Evolutionary conservation across 2,329 filamentous ascomycete species (phyloP).

Genomic region (Sclerotinia borealis): DNA sequence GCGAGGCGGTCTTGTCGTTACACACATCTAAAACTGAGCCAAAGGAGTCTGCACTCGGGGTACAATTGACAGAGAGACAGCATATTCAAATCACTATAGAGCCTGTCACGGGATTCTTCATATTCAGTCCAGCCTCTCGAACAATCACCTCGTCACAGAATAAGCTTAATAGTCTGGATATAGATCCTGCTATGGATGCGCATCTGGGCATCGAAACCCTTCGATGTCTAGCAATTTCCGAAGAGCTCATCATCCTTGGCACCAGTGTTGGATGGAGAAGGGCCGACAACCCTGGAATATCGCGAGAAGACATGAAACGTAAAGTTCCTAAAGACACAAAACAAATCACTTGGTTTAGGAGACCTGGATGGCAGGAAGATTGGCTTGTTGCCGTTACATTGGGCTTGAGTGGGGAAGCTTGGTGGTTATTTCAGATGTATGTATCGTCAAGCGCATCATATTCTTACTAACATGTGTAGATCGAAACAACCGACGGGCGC

Average conservation of each 20-base stretch:
- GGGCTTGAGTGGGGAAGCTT: slow-evolving; percentile 67
- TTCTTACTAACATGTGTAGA: slow-evolving; percentile 9
- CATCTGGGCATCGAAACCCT: slow-evolving; percentile 53
- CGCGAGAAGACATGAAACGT: slow-evolving; percentile 50
- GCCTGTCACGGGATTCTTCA: slow-evolving; percentile 69
- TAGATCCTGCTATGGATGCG: slow-evolving; percentile 52
- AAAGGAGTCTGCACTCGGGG: slow-evolving; percentile 57
- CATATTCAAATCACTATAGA: slow-evolving; percentile 62
- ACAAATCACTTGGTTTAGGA: slow-evolving; percentile 63
- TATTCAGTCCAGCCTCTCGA: slow-evolving; percentile 59
- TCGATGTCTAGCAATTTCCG: slow-evolving; percentile 54
- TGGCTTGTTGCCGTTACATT: slow-evolving; percentile 71
- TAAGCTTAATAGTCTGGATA: slow-evolving; percentile 53
- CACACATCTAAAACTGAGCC: slow-evolving; percentile 55
- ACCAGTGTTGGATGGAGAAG: slow-evolving; percentile 59
- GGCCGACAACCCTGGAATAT: slow-evolving; percentile 37
- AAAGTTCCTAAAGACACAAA: slow-evolving; percentile 55
- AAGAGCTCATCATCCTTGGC: slow-evolving; percentile 55
- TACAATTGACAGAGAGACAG: slow-evolving; percentile 62
- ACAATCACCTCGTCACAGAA: slow-evolving; percentile 53
- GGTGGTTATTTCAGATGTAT: slow-evolving; percentile 67
- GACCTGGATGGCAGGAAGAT: slow-evolving; percentile 60
- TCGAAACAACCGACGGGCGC: slow-evolving; percentile 14
- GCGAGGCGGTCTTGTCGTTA: slow-evolving; percentile 53
- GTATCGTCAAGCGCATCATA: slow-evolving; percentile 2